phyloP scores from a whole-genome alignment of 345 rosid genomes.

The Ricinus communis region DNA sequence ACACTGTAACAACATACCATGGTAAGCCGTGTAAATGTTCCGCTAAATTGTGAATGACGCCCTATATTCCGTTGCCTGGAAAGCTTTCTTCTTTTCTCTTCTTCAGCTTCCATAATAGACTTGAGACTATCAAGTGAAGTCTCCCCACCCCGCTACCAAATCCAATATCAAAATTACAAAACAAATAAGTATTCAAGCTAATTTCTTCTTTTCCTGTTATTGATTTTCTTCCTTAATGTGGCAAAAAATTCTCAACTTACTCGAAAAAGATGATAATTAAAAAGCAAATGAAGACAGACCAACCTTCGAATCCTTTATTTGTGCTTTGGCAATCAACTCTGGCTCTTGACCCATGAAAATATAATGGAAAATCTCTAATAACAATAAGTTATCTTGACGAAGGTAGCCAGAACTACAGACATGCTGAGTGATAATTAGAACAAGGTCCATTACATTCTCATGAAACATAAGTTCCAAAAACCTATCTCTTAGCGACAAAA shows the following conservation, averaged over 20 bases:
- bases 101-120: slow-evolving; percentile 72
- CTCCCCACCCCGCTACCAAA: slow-evolving; percentile 44
- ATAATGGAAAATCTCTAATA: slow-evolving; percentile 73
- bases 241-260: neutral
- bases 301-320: slow-evolving; percentile 48
- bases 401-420: slow-evolving; percentile 55
- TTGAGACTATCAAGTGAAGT: slow-evolving; percentile 60
- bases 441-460: slow-evolving; percentile 81
- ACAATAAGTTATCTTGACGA: slow-evolving; percentile 78
- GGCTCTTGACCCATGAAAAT: slow-evolving; percentile 77
- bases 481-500: slow-evolving; percentile 70
- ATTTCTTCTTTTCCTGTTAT: neutral
- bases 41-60: slow-evolving; percentile 81
- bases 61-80: slow-evolving; percentile 41
- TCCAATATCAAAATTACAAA: slow-evolving; percentile 1
- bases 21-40: slow-evolving; percentile 76
- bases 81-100: slow-evolving; percentile 60
- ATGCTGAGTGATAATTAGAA: slow-evolving; percentile 65
- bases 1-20: slow-evolving; percentile 50
- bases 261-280: neutral
- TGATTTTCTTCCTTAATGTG: neutral
- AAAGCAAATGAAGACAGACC: slow-evolving; percentile 10
- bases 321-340: slow-evolving; percentile 58
- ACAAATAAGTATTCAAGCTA: neutral
- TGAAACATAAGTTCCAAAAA: slow-evolving; percentile 72